Evolutionary conservation across 768 basidiomycete genomes (phyloP).

Genomic region (Hypsizygus marmoreus): DNA sequence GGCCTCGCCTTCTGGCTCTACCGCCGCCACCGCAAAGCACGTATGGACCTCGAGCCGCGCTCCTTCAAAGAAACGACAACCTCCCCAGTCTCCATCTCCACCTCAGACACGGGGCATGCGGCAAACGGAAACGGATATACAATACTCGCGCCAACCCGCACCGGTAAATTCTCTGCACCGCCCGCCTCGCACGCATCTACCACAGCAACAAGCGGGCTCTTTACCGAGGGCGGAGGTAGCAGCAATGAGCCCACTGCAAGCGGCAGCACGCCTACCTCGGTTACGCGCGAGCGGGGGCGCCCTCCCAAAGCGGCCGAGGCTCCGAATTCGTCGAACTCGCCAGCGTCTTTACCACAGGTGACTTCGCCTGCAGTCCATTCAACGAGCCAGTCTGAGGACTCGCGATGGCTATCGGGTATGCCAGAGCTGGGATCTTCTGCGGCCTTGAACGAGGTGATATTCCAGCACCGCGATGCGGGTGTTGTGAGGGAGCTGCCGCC

Average conservation of each 20-base stretch:
- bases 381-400: conserved; percentile 7
- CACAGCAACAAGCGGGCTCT: no score
- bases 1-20: conserved; percentile 20
- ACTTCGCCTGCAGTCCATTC: neutral
- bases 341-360: neutral
- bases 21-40: conserved; percentile 1
- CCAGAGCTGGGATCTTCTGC: neutral
- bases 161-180: neutral
- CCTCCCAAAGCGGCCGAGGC: neutral
- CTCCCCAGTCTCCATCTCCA: neutral
- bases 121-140: neutral
- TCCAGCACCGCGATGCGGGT: conserved; percentile 38
- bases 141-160: neutral
- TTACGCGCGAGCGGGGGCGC: neutral
- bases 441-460: conserved; percentile 34
- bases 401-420: conserved; percentile 5
- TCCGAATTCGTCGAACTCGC: neutral
- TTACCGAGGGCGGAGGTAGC: no score
- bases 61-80: neutral
- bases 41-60: neutral
- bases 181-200: no score
- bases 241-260: conserved; percentile 2
- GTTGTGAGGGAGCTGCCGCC: conserved; percentile 37
- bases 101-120: neutral
- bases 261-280: neutral